These are phyloP conservation scores for Annona squamosa DNA, from an alignment of 164 flowering plant genomes.

Conservation along the genomic window DNA sequence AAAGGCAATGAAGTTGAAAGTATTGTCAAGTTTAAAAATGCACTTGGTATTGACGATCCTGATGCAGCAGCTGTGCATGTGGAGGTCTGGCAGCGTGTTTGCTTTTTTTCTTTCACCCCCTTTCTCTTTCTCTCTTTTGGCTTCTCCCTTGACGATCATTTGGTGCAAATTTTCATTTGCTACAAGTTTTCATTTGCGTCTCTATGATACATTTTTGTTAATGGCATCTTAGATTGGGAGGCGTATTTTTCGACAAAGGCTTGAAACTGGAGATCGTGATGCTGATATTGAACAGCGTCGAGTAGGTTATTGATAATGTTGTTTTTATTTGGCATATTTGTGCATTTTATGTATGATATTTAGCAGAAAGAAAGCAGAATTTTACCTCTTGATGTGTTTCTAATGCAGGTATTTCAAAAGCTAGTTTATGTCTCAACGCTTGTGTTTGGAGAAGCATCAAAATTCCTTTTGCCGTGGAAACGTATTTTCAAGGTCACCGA, in stretches of 20 bases:
- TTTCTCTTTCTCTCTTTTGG: not conserved
- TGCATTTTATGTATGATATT: not conserved
- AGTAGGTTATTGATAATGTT: conserved; percentile 37
- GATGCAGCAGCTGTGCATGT: conserved; percentile 96
- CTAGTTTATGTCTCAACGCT: conserved; percentile 88
- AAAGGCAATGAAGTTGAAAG: conserved; percentile 83
- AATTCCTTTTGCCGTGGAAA: conserved; percentile 98
- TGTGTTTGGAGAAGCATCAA: conserved; percentile 92
- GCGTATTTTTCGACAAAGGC: conserved; percentile 79
- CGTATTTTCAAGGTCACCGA: conserved; percentile 92
- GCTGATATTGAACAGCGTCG: conserved; percentile 75
- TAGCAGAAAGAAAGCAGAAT: conserved; percentile 21
- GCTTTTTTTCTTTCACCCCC: not conserved
- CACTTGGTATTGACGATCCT: conserved; percentile 96
- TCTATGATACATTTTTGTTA: not conserved
- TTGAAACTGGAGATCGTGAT: conserved; percentile 95
- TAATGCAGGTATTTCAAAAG: conserved; percentile 99
- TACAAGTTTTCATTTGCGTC: not conserved
- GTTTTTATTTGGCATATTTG: not conserved
- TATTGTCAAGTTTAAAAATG: conserved; percentile 62
- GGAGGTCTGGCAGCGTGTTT: conserved; percentile 51
- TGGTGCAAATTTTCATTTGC: not conserved
- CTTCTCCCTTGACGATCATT: too few relatives aligned
- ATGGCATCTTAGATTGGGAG: conserved; percentile 59
- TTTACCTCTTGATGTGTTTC: conserved; percentile 43